phyloP scores from a whole-genome alignment of 2,329 filamentous ascomycete species.

The Penicillium brasilianum region DNA sequence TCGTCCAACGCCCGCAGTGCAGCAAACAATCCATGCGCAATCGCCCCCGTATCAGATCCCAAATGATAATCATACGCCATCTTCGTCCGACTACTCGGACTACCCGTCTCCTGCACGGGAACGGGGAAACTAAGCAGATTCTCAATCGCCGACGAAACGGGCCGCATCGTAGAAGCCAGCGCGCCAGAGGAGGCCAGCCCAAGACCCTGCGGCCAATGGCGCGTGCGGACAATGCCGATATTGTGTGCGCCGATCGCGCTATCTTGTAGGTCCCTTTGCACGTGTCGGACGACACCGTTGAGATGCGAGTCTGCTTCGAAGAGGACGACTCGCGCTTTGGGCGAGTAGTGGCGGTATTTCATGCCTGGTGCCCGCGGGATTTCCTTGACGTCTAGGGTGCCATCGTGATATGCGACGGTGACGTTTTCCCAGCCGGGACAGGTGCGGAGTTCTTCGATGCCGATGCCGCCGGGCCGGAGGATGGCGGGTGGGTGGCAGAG shows the following conservation, averaged over 20 bases:
- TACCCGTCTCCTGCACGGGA: conserved; percentile 31
- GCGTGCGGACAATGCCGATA: conserved; percentile 49
- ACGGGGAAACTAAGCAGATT: conserved; percentile 36
- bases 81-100: conserved; percentile 28
- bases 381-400: conserved; percentile 66
- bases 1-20: conserved; percentile 84
- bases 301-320: conserved; percentile 65
- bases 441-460: conserved; percentile 74
- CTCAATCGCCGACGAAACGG: conserved; percentile 34
- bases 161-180: conserved; percentile 27
- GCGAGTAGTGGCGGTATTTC: conserved; percentile 99
- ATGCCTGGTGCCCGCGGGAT: conserved; percentile 88
- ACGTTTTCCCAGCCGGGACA: conserved; percentile 83
- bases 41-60: conserved; percentile 70
- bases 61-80: conserved; percentile 72
- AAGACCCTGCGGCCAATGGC: conserved; percentile 41
- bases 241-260: conserved; percentile 35
- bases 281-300: conserved; percentile 36
- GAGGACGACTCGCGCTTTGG: conserved; percentile 81
- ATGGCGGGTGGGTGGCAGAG: conserved; percentile 79
- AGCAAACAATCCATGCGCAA: conserved; percentile 87
- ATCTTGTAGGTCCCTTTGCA: conserved; percentile 41
- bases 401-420: conserved; percentile 77
- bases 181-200: conserved; percentile 31
- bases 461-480: conserved; percentile 83